These are phyloP conservation scores for Aspergillus steynii DNA, from an alignment of 495 filamentous ascomycete genomes.

Conservation along the genomic window DNA sequence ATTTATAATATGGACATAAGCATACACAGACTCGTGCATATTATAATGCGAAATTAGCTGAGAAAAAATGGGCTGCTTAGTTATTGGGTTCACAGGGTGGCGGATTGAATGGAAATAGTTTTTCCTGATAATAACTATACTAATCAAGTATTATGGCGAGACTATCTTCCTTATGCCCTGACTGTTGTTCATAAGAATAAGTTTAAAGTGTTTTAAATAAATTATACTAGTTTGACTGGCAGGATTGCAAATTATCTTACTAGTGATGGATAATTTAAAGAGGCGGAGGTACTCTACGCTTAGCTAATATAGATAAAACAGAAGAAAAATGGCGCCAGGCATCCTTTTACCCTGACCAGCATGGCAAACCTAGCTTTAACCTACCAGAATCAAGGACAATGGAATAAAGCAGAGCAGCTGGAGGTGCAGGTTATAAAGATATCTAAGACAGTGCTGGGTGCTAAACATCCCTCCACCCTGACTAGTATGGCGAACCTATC, in stretches of 20 bases:
- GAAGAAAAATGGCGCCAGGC: too few species aligned
- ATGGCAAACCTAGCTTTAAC: too few species aligned
- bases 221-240: not conserved
- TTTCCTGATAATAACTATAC: slow-evolving; percentile 23
- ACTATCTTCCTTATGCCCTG: slow-evolving; percentile 29
- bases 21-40: slow-evolving; percentile 39
- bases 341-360: slow-evolving; percentile 24
- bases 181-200: slow-evolving; percentile 7
- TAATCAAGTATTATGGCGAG: slow-evolving; percentile 26
- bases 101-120: slow-evolving; percentile 17
- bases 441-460: too few species aligned
- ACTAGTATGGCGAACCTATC: too few species aligned
- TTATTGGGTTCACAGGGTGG: slow-evolving; percentile 12
- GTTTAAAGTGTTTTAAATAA: not conserved
- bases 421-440: too few species aligned
- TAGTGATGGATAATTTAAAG: slow-evolving; percentile 14
- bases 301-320: too few species aligned
- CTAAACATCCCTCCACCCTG: too few species aligned
- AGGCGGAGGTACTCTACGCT: too few species aligned
- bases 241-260: slow-evolving; percentile 2
- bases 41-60: slow-evolving; percentile 35
- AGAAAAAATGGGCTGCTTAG: slow-evolving; percentile 15
- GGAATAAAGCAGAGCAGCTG: too few species aligned
- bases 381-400: too few species aligned
- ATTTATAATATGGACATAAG: slow-evolving; percentile 9